Evolutionary conservation across 2,329 filamentous ascomycete species (phyloP), one percentile per base, ranked within the genome.

Genomic region (Cladosporium sp.): DNA sequence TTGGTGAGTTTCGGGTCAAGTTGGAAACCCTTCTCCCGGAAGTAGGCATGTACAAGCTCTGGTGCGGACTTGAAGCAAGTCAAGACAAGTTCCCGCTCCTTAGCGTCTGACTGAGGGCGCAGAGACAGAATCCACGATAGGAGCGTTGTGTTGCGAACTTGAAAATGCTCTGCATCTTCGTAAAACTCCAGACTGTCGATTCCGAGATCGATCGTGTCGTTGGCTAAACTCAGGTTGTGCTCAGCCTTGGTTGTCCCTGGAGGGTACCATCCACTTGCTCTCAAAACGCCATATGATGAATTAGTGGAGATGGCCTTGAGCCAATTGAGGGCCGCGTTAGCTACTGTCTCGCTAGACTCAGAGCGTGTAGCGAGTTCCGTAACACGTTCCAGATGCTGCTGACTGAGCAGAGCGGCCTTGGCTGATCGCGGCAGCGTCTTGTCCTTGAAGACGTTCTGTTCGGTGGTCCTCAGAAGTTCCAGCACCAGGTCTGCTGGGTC

Each of bases 1-100:
- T 90, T 85, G 3, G 90, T 93, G 4, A 95, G 77, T 64, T 96
- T 97, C 0, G 93, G 91, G 37, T 97, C 91, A 56, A 95, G 89
- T 0, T 85, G 82, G 61, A 97, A 93, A 19, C 85, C 81, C 54
- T 80, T 84, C 63, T 89, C 91, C 38, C 83, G 76, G 64, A 96
- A 97, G 67, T 95, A 99, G 61, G 90, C 84, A 38, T 89, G 86
- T 1, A 95, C 81, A 3, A 97, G 77, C 68, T 97, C 93, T 1
- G 95, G 92, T 0, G 86, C 88, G 7, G 82, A 81, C 55, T 77
- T 78, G 64, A 99, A 95, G 29, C 95, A 89, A 3, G 84, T 78
- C 4, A 92, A 73, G 2, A 96, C 71, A 8, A 99, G 78, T 59
- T 96, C 86, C 59, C 85, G 87, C 64, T 99, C 91, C 54, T 86